Evolutionary conservation across 2,329 filamentous ascomycete species (phyloP), one percentile per base, ranked within the genome.

Genomic region (Fusarium graminum): DNA sequence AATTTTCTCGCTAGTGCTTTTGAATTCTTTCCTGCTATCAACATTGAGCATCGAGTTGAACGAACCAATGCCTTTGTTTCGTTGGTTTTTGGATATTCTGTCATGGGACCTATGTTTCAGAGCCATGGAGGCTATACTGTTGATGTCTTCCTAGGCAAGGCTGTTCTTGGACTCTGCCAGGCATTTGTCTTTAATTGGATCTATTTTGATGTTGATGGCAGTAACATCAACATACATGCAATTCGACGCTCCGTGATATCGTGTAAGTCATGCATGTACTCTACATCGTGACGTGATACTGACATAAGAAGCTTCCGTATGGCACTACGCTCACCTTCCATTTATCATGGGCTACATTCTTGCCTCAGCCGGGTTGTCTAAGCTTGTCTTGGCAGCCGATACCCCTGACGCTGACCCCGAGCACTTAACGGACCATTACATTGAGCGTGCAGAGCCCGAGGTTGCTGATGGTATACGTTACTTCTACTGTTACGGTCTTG

Each of bases 31-130:
- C 88, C 86, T 4, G 86, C 85, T 1, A 78, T 86, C 44, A 90
- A 89, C 66, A 90, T 90, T 64, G 88, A 90, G 75, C 88, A 90
- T 74, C 83, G 86, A 53, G 86, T 87, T 6, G 88, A 90, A 74
- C 79, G 88, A 8, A 90, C 85, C 29, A 86, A 86, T 56, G 87
- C 87, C 1, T 90, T 90, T 69, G 85, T 90, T 0, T 85, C 86
- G 0, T 78, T 90, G 4, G 87, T 90, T 2, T 85, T 90, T 67
- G 88, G 88, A 16, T 89, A 89, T 66, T 86, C 83, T 2, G 87
- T 90, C 25, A 82, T 90, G 28, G 86, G 84, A 1, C 79, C 89
- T 34, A 77, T 89, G 39, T 89, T 86, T 71, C 87, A 89, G 68
- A 87, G 82, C 61, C 67, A 76, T 14, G 74, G 74, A 14, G 73